Evolutionary conservation across 345 rosid species (phyloP), one percentile per base, ranked within the genome.

Genomic region (Atalantia buxifolia): DNA sequence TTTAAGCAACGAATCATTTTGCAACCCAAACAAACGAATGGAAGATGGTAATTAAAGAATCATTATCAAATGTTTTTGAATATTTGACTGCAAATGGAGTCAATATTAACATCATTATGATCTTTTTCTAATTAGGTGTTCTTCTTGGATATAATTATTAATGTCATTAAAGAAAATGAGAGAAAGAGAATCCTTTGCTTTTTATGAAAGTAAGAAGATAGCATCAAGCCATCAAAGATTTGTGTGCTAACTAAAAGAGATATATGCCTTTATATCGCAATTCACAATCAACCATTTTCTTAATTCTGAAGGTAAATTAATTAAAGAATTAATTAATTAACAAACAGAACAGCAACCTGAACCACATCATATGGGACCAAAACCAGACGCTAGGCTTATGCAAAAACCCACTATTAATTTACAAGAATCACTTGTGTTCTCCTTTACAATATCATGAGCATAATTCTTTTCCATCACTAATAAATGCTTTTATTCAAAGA

Each of bases 61-160:
- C 48, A 24, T 36, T 7, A 10, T 35, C n/a, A 36, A 6, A 59
- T 73, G 55, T 19, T 40, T 38, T 27, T 14, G 53, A 36, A 59
- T 19, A 33, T 73, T 73, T 59, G 66, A 73, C 76, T 62, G 16
- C 60, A 73, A 12, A 12, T 27, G 18, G 76, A 31, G 78, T 62
- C 69, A 67, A 76, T 55, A 8, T 9, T 53, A 62, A 60, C 76
- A 80, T 73, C 81, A 77, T 61, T 57, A 40, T 66, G 9, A 38
- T 24, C 45, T 63, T 71, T 40, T 56, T 57, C 31, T 25, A 13
- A 64, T 19, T 45, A 72, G 81, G 28, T 22, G 10, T 72, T 68
- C 80, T 80, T 69, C 35, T 36, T 57, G 38, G 35, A 40, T 69
- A 45, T 66, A 74, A 42, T 42, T 42, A 10, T 76, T 79, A 73